Evolutionary conservation across 192 early-diverging fungal genomes (phyloP), one percentile per base, ranked within the genome.

Genomic region (Linnemannia elongata): DNA sequence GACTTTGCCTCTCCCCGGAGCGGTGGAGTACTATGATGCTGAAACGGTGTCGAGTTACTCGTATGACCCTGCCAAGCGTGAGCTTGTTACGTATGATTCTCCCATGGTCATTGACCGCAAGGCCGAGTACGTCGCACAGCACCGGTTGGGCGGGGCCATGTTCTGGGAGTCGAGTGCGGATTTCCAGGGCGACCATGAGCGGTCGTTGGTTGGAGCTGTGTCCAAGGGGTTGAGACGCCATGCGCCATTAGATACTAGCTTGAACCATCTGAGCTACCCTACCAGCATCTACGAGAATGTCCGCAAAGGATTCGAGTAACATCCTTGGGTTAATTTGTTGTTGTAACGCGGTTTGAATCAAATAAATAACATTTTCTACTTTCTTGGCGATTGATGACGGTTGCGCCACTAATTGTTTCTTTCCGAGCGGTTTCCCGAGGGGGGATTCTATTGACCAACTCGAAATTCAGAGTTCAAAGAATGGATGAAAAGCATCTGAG

Each of bases 61-160:
- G 68, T 98, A 97, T 79, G 94, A 96, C 78, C 76, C 91, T n/a
- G 77, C 44, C 6, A 90, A 91, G 8, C 86, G 90, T 24, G 94
- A 97, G 44, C 78, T 98, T 79, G 93, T 96, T 63, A 96, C 96
- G 5, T 99, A 97, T 78, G 98, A 99, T 82, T 93, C 92, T 42
- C 88, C 92, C 9, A 80, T 94, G 42, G 88, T 94, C 7, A 84
- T 96, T 68, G 88, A 88, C 76, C 89, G 90, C 78, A 97, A 97
- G 90, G 90, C 91, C 17, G 88, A 92, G 52, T 96, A 96, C 76
- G 91, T 94, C 68, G 80, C 90, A 57, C 70, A 83, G 13, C 89
- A 89, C 38, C 69, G 80, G 8, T 83, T 97, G 38, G 94, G 94
- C 69, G 96, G 96, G 0, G 91, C 92, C 35, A 95, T 97, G 94